Evolutionary conservation across 2,329 filamentous ascomycete species (phyloP).

Genomic region (Monilinia aucupariae): DNA sequence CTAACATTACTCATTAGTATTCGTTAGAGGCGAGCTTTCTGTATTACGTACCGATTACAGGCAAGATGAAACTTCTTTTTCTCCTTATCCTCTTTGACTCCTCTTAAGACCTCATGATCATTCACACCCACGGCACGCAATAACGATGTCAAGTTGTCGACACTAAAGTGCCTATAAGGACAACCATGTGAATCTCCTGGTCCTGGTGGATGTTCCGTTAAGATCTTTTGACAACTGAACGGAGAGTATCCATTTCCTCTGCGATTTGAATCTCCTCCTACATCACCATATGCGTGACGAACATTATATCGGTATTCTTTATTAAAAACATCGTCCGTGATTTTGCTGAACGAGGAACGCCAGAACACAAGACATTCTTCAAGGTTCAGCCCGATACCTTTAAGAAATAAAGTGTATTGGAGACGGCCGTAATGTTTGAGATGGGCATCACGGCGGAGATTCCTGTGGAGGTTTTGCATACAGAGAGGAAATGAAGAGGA

Average conservation of each 20-base stretch:
- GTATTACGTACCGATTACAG: slow-evolving; percentile 66
- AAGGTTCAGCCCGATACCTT: slow-evolving; percentile 87
- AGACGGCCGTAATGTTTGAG: slow-evolving; percentile 89
- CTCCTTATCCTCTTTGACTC: slow-evolving; percentile 82
- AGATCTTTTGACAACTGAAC: slow-evolving; percentile 90
- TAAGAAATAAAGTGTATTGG: slow-evolving; percentile 94
- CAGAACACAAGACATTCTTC: slow-evolving; percentile 91
- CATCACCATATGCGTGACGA: slow-evolving; percentile 90
- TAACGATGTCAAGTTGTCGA: slow-evolving; percentile 76
- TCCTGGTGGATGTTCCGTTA: slow-evolving; percentile 81
- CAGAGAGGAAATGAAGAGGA: slow-evolving; percentile 83
- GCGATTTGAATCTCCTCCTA: slow-evolving; percentile 85
- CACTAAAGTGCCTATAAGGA: slow-evolving; percentile 85
- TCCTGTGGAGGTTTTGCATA: slow-evolving; percentile 87
- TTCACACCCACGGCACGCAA: slow-evolving; percentile 73
- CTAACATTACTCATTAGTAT: slow-evolving; percentile 36
- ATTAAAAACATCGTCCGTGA: slow-evolving; percentile 92
- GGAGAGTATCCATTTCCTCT: slow-evolving; percentile 83
- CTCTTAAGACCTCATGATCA: slow-evolving; percentile 71
- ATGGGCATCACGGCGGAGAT: slow-evolving; percentile 79
- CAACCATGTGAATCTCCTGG: slow-evolving; percentile 92
- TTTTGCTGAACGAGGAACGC: slow-evolving; percentile 76
- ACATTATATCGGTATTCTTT: slow-evolving; percentile 98
- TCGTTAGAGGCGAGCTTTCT: slow-evolving; percentile 9
- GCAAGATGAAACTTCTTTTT: slow-evolving; percentile 89